These are phyloP conservation scores for Plasmopara muralis DNA, from an alignment of 352 stramenopile genomes.

Conservation along the genomic window DNA sequence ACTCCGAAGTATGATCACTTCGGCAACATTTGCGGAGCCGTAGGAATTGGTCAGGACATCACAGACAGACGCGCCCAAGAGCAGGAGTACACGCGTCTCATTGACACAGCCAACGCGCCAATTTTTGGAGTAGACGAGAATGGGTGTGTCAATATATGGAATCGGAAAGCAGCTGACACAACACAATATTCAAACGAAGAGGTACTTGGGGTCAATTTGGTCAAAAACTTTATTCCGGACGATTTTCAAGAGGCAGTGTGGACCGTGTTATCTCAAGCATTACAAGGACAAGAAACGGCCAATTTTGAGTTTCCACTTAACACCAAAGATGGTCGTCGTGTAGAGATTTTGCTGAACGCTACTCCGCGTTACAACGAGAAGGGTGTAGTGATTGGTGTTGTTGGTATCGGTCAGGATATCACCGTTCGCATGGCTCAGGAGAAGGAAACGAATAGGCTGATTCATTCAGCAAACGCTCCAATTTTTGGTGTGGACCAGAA, in stretches of 20 bases:
- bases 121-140: conserved; percentile 87
- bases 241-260: conserved; percentile 49
- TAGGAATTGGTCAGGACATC: conserved; percentile 78
- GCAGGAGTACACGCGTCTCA: conserved; percentile 78
- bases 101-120: conserved; percentile 86
- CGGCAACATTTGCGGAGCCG: conserved; percentile 64
- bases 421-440: conserved; percentile 64
- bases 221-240: conserved; percentile 69
- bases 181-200: conserved; percentile 72
- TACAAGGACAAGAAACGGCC: conserved; percentile 48
- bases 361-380: conserved; percentile 47
- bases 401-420: conserved; percentile 59
- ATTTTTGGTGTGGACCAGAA: conserved; percentile 70
- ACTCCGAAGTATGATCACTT: conserved; percentile 63
- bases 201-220: conserved; percentile 56
- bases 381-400: conserved; percentile 47
- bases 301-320: conserved; percentile 62
- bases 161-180: conserved; percentile 87
- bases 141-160: conserved; percentile 84
- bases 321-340: conserved; percentile 37
- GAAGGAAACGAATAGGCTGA: conserved; percentile 52
- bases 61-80: conserved; percentile 80
- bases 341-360: conserved; percentile 13
- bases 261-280: conserved; percentile 42
- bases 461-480: conserved; percentile 61